These are phyloP conservation scores for Cutaneotrichosporon sp. DNA, from an alignment of 1,284 basidiomycete genomes.

Conservation along the genomic window DNA sequence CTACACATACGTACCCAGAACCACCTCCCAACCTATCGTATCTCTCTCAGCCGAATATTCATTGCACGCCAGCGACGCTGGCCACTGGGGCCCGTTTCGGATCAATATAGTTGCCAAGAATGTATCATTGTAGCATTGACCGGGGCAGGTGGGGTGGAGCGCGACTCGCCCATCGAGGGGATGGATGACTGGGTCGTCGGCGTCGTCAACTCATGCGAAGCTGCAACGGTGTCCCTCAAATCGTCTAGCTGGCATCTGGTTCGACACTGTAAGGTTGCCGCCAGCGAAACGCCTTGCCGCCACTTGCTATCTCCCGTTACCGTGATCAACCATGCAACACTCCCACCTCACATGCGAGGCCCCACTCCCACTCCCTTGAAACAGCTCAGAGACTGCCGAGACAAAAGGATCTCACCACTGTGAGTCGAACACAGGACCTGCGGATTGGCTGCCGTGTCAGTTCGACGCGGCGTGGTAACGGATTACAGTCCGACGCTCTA, in stretches of 20 bases:
- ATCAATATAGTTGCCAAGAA: not conserved
- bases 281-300: not conserved
- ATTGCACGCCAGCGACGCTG: not conserved
- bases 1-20: not conserved
- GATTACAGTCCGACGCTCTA: slow-evolving; percentile 13
- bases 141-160: not conserved
- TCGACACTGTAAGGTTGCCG: too few relatives aligned
- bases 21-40: not conserved
- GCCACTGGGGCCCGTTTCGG: not conserved
- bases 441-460: not conserved
- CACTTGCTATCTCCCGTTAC: too few relatives aligned
- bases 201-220: too few relatives aligned
- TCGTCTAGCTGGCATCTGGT: too few relatives aligned
- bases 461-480: not conserved
- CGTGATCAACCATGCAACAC: not conserved
- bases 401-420: slow-evolving; percentile 9
- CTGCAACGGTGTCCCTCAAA: too few relatives aligned
- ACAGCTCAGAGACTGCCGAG: not conserved
- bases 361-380: not conserved
- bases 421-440: slow-evolving; percentile 12
- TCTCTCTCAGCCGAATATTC: not conserved
- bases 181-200: too few relatives aligned
- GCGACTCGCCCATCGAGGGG: too few relatives aligned
- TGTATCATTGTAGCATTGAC: slow-evolving; percentile 3
- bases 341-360: not conserved